phyloP scores from a whole-genome alignment of 225 moss, liverwort and hornwort genomes.

The Climacium dendroides region DNA sequence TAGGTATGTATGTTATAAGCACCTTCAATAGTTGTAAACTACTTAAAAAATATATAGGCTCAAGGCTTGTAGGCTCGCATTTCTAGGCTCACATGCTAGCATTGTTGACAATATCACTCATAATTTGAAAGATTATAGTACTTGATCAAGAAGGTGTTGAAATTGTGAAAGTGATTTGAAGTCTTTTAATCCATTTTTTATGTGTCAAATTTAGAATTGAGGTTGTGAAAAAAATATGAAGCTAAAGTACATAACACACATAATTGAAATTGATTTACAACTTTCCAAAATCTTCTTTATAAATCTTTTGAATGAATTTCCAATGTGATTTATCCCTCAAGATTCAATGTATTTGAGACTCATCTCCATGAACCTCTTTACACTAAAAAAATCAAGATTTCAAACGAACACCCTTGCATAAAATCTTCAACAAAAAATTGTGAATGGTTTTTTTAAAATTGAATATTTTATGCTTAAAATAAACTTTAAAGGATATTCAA shows the following conservation, averaged over 20 bases:
- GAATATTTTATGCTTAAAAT: too few species aligned
- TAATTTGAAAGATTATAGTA: not conserved
- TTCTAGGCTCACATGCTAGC: too few species aligned
- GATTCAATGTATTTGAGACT: not conserved
- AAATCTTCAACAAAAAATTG: too few species aligned
- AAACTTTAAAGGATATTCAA: not conserved
- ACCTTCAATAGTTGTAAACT: too few species aligned
- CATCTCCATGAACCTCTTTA: too few species aligned
- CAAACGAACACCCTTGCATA: not conserved
- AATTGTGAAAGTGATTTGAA: not conserved
- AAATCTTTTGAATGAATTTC: not conserved
- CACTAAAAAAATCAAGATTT: not conserved
- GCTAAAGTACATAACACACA: fast-evolving
- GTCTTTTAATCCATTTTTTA: not conserved
- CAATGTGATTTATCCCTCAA: not conserved
- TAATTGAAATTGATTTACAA: fast-evolving
- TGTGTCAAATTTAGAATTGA: not conserved
- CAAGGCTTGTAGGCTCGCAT: too few species aligned
- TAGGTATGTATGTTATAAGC: too few species aligned
- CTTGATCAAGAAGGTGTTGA: too few species aligned
- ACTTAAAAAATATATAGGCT: too few species aligned
- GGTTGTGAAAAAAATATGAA: not conserved
- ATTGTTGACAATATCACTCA: not conserved
- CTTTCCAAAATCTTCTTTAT: not conserved
- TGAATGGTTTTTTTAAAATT: not conserved